phyloP scores from a whole-genome alignment of 345 rosid species.

The Geranium rotundifolium region DNA sequence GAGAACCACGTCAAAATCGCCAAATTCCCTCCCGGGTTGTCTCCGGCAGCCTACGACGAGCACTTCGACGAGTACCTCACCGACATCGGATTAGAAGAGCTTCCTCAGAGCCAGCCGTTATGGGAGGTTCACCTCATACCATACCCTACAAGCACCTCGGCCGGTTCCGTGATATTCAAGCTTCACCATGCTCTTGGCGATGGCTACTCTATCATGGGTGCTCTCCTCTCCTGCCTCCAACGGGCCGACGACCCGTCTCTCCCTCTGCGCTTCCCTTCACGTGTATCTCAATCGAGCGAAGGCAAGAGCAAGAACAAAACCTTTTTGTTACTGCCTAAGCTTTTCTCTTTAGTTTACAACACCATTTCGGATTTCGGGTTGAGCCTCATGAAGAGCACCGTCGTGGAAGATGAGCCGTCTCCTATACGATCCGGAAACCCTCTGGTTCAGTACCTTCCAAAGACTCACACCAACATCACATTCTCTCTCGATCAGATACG shows the following conservation, averaged over 20 bases:
- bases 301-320: neutral
- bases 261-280: constrained; percentile 7
- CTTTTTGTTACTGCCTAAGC: neutral
- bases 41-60: constrained; percentile 22
- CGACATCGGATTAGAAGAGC: constrained; percentile 13
- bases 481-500: constrained; percentile 30
- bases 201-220: constrained; percentile 42
- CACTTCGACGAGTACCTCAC: constrained; percentile 24
- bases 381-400: constrained; percentile 31
- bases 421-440: constrained; percentile 25
- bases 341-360: constrained; percentile 12
- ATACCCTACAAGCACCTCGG: constrained; percentile 27
- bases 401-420: constrained; percentile 22
- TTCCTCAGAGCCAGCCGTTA: constrained; percentile 25
- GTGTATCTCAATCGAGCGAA: neutral
- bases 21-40: constrained; percentile 14
- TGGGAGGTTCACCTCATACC: constrained; percentile 45
- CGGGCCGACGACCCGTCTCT: constrained; percentile 36
- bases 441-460: constrained; percentile 26
- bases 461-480: constrained; percentile 11
- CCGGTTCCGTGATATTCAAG: constrained; percentile 27
- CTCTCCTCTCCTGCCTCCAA: constrained; percentile 41
- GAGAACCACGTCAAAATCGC: constrained; percentile 24
- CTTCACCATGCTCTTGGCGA: constrained; percentile 53
- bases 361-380: constrained; percentile 24